Evolutionary conservation across 2,329 filamentous ascomycete species (phyloP), one percentile per base, ranked within the genome.

Genomic region (Aspergillus brunneoviolaceus): DNA sequence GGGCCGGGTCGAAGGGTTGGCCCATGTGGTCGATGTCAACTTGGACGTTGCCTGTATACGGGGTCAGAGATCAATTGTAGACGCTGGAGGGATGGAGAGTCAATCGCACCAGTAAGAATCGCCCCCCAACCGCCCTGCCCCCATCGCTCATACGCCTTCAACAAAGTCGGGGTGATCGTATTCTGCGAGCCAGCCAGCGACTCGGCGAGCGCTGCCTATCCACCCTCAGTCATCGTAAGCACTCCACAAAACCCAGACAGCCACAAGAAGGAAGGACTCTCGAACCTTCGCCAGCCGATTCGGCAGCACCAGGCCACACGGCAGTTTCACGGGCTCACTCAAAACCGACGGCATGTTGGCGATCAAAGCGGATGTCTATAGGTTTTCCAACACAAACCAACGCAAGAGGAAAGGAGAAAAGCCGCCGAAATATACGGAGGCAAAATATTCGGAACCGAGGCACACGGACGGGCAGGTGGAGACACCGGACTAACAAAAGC

Each of bases 301-400:
- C 2, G 82, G 82, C 2, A 87, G 69, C 0, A 76, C 78, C 27
- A 87, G 75, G 1, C 85, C 85, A 67, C 82, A 85, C 61, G 82
- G 81, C 1, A 86, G 76, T 42, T 78, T 82, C 16, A 85, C 67
- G 0, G 82, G 77, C 29, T 80, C 72, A 56, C 70, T 67, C 10
- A 81, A 60, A 27, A 68, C 60, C 10, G 69, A 69, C 47, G 71
- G 5, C 63, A 67, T 66, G 12, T 10, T 50, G 27, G 7, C 9
- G 27, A 29, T 2, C 7, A 9, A 0, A 29, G 9, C 9, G 6
- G 7, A 29, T 9, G 27, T 2, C 27, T 29, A 3, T 23, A 23
- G 6, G 27, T 2, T 9, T 27, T 33, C 12, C n/a, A 25, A 21
- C 21, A 49, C n/a, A n/a, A 14, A 47, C n/a, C 12, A 29, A 53